Conservation (phyloP, 2,329 filamentous ascomycete species). For the Fusarium sp. region DNA sequence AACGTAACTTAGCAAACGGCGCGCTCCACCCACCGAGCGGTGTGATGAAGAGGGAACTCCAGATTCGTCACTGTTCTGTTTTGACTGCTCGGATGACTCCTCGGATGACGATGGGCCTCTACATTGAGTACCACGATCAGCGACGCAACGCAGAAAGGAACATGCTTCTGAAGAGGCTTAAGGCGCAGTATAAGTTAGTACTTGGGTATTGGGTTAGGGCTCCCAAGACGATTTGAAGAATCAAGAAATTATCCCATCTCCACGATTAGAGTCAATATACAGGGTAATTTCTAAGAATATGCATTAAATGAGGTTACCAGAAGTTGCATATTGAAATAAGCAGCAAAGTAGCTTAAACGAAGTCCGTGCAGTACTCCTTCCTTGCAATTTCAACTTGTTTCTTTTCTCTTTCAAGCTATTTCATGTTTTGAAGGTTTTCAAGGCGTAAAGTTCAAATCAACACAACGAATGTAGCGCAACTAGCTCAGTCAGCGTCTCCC, state of each 20-base stretch:
- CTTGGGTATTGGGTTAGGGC: too few relatives aligned
- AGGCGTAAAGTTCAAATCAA: too few relatives aligned
- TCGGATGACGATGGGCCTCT: not conserved
- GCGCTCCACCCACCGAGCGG: not conserved
- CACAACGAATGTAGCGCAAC: not conserved
- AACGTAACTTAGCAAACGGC: not conserved
- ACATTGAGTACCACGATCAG: not conserved
- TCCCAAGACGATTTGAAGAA: too few relatives aligned
- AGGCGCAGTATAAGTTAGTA: not conserved
- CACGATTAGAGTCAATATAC: not conserved
- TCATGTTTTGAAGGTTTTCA: too few relatives aligned
- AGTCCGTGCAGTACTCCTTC: not conserved
- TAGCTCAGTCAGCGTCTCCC: not conserved
- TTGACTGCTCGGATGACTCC: not conserved
- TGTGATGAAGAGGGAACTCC: not conserved
- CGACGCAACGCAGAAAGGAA: not conserved
- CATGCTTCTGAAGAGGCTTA: not conserved
- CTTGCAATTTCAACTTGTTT: not conserved
- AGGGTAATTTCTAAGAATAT: not conserved
- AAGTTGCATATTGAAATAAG: not conserved
- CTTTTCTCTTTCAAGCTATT: not conserved
- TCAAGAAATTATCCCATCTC: too few relatives aligned
- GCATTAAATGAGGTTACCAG: not conserved
- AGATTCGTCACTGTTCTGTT: not conserved
- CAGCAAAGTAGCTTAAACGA: not conserved